Percentiles rank a stretch among this genome's conserved stretches.
Evolutionary conservation across 495 filamentous ascomycete genomes (phyloP).

Genomic region (Penicillium malachiteum): DNA sequence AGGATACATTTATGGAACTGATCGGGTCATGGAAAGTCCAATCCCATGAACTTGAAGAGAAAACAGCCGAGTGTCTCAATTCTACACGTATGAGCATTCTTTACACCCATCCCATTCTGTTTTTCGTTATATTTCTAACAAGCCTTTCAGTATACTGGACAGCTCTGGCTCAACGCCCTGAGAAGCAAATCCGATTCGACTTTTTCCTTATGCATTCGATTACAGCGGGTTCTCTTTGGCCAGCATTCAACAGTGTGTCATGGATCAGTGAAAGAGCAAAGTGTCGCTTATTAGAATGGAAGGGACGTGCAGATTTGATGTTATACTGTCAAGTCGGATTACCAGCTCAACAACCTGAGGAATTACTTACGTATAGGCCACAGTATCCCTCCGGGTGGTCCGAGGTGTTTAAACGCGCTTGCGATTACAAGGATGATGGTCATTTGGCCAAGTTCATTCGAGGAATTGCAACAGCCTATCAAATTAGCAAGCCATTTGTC

Average conservation of each 20-base stretch:
- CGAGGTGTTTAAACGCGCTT: slow-evolving; percentile 26
- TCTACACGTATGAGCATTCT: slow-evolving; percentile 4
- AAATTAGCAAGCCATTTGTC: slow-evolving; percentile 13
- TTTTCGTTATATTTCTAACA: neutral
- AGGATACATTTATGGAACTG: slow-evolving; percentile 22
- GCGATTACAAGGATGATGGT: slow-evolving; percentile 36
- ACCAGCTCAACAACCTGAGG: slow-evolving; percentile 14
- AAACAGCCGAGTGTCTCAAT: slow-evolving; percentile 34
- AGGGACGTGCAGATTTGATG: slow-evolving; percentile 34
- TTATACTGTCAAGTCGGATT: slow-evolving; percentile 32
- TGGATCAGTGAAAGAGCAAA: slow-evolving; percentile 31
- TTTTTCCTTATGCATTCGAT: slow-evolving; percentile 45
- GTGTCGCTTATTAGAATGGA: slow-evolving; percentile 36
- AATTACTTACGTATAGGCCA: slow-evolving; percentile 18
- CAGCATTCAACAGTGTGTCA: slow-evolving; percentile 19
- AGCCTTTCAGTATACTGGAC: slow-evolving; percentile 16
- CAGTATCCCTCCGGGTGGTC: slow-evolving; percentile 27
- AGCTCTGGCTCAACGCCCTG: slow-evolving; percentile 25
- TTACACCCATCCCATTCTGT: neutral
- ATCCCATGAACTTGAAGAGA: slow-evolving; percentile 18
- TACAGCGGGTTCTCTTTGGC: slow-evolving; percentile 31
- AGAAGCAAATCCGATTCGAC: slow-evolving; percentile 34
- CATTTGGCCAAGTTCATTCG: slow-evolving; percentile 41
- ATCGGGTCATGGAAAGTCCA: slow-evolving; percentile 19
- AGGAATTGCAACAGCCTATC: slow-evolving; percentile 31